Conservation (phyloP, 805 yeast species). For the Schizosaccharomyces lindneri region DNA sequence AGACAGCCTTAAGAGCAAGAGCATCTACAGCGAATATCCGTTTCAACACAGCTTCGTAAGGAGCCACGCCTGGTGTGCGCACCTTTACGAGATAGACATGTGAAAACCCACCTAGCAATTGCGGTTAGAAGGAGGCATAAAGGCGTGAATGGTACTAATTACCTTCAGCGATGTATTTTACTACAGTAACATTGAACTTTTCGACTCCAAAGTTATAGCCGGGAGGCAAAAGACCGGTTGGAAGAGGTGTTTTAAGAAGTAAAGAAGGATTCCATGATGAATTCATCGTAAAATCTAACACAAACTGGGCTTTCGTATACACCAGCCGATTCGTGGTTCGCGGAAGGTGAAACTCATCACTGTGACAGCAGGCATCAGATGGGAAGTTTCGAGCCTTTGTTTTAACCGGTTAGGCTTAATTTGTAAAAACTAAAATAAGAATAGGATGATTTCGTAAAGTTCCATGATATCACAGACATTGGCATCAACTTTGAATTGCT, state of each 20-base stretch:
- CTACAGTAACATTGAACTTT: constrained; percentile 44
- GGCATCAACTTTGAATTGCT: too few relatives aligned
- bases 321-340: too few relatives aligned
- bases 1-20: constrained; percentile 46
- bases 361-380: too few relatives aligned
- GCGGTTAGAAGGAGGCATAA: neutral
- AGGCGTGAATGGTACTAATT: neutral
- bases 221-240: constrained; percentile 11
- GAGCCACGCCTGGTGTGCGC: constrained; percentile 20
- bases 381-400: too few relatives aligned
- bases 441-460: too few relatives aligned
- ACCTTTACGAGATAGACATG: constrained; percentile 67
- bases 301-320: neutral
- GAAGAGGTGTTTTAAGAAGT: neutral
- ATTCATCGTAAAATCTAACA: neutral
- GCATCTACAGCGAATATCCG: constrained; percentile 90
- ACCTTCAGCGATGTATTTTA: constrained; percentile 55
- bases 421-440: too few relatives aligned
- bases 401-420: too few relatives aligned
- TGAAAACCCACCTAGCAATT: constrained; percentile 42
- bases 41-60: constrained; percentile 50
- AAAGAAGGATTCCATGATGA: neutral
- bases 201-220: constrained; percentile 70
- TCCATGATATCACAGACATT: too few relatives aligned
- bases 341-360: too few relatives aligned